Base-by-base conservation (phyloP, 805 yeast species). In the Dipodascus geniculatus region DNA sequence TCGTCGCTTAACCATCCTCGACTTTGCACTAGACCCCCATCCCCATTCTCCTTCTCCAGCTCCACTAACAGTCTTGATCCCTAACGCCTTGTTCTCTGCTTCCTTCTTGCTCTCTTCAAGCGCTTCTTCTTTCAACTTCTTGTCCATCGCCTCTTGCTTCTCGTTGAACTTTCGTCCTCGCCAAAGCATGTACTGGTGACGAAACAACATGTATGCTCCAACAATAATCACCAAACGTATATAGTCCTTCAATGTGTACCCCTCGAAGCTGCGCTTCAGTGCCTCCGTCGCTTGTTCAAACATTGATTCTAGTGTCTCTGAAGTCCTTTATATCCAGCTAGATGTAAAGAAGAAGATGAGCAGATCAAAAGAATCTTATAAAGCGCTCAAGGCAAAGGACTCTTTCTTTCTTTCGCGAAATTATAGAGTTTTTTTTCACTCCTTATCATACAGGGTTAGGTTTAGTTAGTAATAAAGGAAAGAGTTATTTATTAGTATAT, bases 151-250 rank as follows among this genome's bases (percentile, higher is more conserved):
- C 24, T 22, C 49, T 22, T 47, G 49, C n/a, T 22, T 22, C 28
- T 47, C 31, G 28, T 23, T 47, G 49, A 6, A 23, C 28, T 47
- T 47, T 6, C 44, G 44, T 14, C 44, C 44, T 11, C 44, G 44
- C 44, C 44, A 38, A 14, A 38, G 20, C 44, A 47, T 23, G 9
- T 22, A 47, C 17, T 47, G 49, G 19, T 22, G 49, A 22, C 49
- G 49, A 22, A 47, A 23, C 8, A 47, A 17, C 24, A 47, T 47
- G 28, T 47, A 47, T 22, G 31, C 49, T 22, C 49, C 49, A 47
- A 47, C 28, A 22, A 47, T 47, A 16, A 47, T 47, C 4, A 47
- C 31, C n/a, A 47, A 6, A 11, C 49, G 49, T 4, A 47, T 47
- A 47, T 22, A 47, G 49, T 47, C 31, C 17, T 22, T 47, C 28